Evolutionary conservation across 441 rosid genomes (phyloP).

Genomic region (Melastoma candidum): DNA sequence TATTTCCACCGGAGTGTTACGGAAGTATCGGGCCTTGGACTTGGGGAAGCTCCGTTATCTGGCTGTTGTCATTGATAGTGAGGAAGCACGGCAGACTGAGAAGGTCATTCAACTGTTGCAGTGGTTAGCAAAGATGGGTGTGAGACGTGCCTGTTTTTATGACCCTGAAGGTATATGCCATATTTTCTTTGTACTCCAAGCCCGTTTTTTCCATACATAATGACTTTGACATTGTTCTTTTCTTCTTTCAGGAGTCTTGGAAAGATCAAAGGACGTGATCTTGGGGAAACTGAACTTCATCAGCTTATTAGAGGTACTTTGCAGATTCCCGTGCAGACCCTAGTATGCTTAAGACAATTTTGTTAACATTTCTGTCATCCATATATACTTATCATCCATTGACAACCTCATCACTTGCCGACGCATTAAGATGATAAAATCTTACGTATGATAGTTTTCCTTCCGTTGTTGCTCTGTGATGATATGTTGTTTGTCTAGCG

Average conservation of each 20-base stretch:
- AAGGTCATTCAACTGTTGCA: slow-evolving; percentile 20
- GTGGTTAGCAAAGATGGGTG: slow-evolving; percentile 51
- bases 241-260: slow-evolving; percentile 49
- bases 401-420: background rate
- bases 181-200: background rate
- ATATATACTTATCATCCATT: background rate
- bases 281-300: slow-evolving; percentile 32
- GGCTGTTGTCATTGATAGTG: slow-evolving; percentile 4
- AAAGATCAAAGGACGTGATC: slow-evolving; percentile 60
- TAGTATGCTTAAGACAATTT: background rate
- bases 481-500: too few species aligned
- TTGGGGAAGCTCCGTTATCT: slow-evolving; percentile 1
- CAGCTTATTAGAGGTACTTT: slow-evolving; percentile 35
- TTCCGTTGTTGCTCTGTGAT: too few species aligned
- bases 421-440: too few species aligned
- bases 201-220: background rate
- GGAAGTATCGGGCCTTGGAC: background rate
- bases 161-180: slow-evolving; percentile 52
- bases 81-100: background rate
- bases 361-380: too few species aligned
- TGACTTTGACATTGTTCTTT: slow-evolving; percentile 2
- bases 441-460: too few species aligned
- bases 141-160: slow-evolving; percentile 58
- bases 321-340: slow-evolving; percentile 2
- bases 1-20: background rate